Evolutionary conservation across 176 grass and related monocot species (phyloP).

Genomic region (Ampelocalamus luodianensis): DNA sequence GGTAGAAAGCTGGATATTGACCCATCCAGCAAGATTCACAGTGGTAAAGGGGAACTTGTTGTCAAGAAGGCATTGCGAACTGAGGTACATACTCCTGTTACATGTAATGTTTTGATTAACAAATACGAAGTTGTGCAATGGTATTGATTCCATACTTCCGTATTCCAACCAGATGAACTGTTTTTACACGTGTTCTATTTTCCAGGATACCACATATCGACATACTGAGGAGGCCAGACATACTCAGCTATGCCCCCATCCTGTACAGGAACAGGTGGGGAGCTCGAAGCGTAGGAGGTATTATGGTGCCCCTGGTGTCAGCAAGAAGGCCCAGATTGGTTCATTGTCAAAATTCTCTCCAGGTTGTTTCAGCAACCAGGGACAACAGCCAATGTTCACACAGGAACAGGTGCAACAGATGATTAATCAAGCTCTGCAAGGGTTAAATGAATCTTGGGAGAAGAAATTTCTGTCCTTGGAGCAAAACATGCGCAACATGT

Average conservation of each 20-base stretch:
- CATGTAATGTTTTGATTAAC: not conserved
- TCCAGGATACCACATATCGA: constrained; percentile 9
- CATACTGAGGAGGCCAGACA: not conserved
- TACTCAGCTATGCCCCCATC: constrained; percentile 22
- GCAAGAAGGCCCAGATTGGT: constrained; percentile 26
- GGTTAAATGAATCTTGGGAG: constrained; percentile 55
- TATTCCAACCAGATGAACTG: constrained; percentile 17
- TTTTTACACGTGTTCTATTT: constrained; percentile 25
- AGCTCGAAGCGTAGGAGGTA: constrained; percentile 30
- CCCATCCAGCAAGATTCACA: not conserved
- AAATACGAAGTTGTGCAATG: not conserved
- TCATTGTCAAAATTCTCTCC: constrained; percentile 36
- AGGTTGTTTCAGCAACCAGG: constrained; percentile 34
- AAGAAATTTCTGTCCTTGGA: constrained; percentile 51
- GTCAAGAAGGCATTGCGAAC: constrained; percentile 20
- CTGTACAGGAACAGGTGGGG: constrained; percentile 29
- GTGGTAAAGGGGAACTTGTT: constrained; percentile 20
- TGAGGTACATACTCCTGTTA: constrained; percentile 28
- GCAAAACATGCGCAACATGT: constrained; percentile 36
- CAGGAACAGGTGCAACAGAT: constrained; percentile 55
- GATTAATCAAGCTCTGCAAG: constrained; percentile 54
- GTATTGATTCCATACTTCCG: not conserved
- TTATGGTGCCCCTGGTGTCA: not conserved
- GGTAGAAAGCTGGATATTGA: constrained; percentile 29
- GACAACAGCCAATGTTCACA: constrained; percentile 42